Evolutionary conservation across 2,329 filamentous ascomycete species (phyloP).

Genomic region (Allantophomopsis cytisporea): DNA sequence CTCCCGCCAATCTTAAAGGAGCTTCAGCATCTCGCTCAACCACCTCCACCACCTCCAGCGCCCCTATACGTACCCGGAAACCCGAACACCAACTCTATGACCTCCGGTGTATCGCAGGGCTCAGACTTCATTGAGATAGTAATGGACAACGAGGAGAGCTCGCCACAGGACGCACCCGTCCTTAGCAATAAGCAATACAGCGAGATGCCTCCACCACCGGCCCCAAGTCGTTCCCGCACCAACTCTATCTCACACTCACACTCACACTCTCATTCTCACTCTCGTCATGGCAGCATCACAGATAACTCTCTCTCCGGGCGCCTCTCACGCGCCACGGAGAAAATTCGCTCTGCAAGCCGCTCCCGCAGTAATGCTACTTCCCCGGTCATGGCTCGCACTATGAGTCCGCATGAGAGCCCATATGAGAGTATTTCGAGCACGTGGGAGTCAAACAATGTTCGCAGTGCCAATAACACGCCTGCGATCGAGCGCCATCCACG

Average conservation of each 20-base stretch:
- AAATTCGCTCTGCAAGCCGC: conserved; percentile 45
- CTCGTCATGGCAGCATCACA: conserved; percentile 40
- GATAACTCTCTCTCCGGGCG: conserved; percentile 38
- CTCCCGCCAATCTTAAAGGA: conserved; percentile 42
- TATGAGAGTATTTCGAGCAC: conserved; percentile 17
- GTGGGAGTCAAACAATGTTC: conserved; percentile 1
- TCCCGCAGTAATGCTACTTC: conserved; percentile 25
- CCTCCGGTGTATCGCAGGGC: conserved; percentile 25
- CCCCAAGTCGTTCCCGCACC: conserved; percentile 15
- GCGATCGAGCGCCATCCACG: conserved; percentile 15
- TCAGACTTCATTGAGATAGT: conserved; percentile 52
- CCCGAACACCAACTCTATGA: conserved; percentile 17
- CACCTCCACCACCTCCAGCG: conserved; percentile 47
- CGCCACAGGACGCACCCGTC: conserved; percentile 1
- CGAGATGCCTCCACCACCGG: conserved; percentile 24
- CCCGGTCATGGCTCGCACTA: conserved; percentile 8
- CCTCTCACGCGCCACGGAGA: conserved; percentile 42
- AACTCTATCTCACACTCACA: conserved; percentile 11
- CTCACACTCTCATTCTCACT: conserved; percentile 26
- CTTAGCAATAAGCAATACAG: conserved; percentile 4
- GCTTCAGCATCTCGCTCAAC: conserved; percentile 45
- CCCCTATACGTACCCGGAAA: conserved; percentile 31
- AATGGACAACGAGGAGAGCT: conserved; percentile 41
- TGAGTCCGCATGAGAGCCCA: conserved; percentile 13
- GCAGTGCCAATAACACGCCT: conserved; percentile 3